These are phyloP conservation scores for Fraxinus cuspidata DNA, from an alignment of 257 asterid species.

Conservation along the genomic window DNA sequence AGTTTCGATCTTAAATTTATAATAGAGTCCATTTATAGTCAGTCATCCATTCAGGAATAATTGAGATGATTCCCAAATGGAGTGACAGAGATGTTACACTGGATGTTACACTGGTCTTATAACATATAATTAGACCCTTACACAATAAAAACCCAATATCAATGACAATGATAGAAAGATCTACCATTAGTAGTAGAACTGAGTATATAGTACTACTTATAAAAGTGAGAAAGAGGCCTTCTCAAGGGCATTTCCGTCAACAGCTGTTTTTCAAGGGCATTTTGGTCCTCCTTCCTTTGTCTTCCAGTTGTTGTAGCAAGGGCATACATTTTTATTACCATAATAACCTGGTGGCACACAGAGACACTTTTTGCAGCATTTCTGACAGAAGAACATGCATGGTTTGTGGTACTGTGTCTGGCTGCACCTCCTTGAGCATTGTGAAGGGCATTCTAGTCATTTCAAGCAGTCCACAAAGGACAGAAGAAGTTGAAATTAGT, in stretches of 20 bases:
- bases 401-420: conserved; percentile 69
- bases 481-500: not conserved
- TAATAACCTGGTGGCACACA: conserved; percentile 87
- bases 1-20: no score
- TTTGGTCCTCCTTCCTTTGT: conserved; percentile 79
- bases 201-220: not conserved
- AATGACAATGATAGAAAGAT: not conserved
- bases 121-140: not conserved
- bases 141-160: not conserved
- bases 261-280: conserved; percentile 49
- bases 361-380: conserved; percentile 72
- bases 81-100: not conserved
- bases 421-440: conserved; percentile 65
- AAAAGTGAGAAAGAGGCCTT: not conserved
- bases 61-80: not conserved
- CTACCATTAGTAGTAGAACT: not conserved
- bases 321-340: conserved; percentile 77
- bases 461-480: not conserved
- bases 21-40: not conserved
- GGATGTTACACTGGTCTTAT: not conserved
- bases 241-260: not conserved
- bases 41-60: not conserved
- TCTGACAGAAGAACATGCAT: conserved; percentile 84
- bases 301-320: conserved; percentile 91
- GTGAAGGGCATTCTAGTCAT: conserved; percentile 72